These are phyloP conservation scores for Immersiporthe knoxdaviesiana DNA, from an alignment of 2,329 filamentous ascomycete species.

Conservation along the genomic window DNA sequence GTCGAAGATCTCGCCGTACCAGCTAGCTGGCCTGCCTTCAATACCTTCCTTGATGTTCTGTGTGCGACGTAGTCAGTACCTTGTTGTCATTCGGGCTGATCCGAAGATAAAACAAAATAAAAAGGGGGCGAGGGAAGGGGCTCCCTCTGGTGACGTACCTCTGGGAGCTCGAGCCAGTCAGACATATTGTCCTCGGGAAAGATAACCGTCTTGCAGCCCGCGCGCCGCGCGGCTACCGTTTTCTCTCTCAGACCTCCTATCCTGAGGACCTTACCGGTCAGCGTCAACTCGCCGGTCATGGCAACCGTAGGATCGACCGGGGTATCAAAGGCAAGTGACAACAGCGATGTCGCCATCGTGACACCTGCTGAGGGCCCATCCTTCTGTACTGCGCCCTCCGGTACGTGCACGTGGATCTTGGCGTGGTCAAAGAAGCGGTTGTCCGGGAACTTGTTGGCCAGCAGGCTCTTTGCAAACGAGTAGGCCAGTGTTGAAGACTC, in stretches of 20 bases:
- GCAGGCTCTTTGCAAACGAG: constrained; percentile 88
- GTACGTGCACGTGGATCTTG: constrained; percentile 92
- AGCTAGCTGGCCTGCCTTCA: constrained; percentile 85
- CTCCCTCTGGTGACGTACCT: constrained; percentile 67
- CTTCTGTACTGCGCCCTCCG: constrained; percentile 94
- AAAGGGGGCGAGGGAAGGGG: no score
- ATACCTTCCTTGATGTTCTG: constrained; percentile 99
- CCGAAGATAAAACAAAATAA: constrained; percentile 3
- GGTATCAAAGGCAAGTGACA: constrained; percentile 81
- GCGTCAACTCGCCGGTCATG: constrained; percentile 96
- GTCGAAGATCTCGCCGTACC: constrained; percentile 94
- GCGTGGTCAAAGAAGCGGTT: constrained; percentile 98
- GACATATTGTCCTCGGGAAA: constrained; percentile 96
- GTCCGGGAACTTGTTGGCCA: constrained; percentile 82
- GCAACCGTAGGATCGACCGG: constrained; percentile 84
- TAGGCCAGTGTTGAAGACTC: constrained; percentile 95
- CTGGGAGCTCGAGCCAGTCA: constrained; percentile 95
- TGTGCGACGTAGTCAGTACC: constrained; percentile 25
- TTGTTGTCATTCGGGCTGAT: not conserved
- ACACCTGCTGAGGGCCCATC: constrained; percentile 93
- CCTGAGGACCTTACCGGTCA: constrained; percentile 93
- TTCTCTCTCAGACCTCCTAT: constrained; percentile 96
- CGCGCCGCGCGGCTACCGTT: constrained; percentile 90
- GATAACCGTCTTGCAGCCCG: constrained; percentile 89
- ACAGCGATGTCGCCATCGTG: constrained; percentile 93